phyloP scores from a whole-genome alignment of 2,329 filamentous ascomycete genomes.

The Epichloe typhina region DNA sequence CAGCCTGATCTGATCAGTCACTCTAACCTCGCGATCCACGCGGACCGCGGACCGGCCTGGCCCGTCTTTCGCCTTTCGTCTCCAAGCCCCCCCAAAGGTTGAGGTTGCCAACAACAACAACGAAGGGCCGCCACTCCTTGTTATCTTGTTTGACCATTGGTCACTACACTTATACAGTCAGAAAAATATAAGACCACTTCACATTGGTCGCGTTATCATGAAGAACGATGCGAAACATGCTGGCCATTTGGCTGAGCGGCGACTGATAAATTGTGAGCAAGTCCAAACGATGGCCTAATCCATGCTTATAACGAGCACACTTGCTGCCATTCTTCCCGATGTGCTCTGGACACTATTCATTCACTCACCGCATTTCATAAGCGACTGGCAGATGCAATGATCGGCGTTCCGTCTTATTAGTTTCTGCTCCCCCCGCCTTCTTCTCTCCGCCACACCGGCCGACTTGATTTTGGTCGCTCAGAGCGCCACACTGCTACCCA shows the following conservation, averaged over 20 bases:
- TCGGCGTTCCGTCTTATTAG: not conserved
- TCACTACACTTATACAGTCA: not conserved
- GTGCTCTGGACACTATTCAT: no score
- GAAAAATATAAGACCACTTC: no score
- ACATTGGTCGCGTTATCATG: no score
- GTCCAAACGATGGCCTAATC: no score
- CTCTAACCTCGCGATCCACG: not conserved
- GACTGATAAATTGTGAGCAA: no score
- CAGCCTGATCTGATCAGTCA: not conserved
- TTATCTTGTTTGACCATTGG: not conserved
- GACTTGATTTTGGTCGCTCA: not conserved
- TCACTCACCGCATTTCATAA: no score
- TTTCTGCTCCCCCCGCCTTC: not conserved
- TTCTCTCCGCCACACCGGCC: not conserved
- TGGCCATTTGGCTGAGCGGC: no score
- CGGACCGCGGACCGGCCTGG: not conserved
- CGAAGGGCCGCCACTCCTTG: not conserved
- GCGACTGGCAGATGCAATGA: not conserved
- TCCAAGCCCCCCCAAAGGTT: no score
- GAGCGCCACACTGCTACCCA: not conserved
- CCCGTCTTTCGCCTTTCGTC: not conserved
- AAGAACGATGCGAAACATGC: no score
- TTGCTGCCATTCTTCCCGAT: no score
- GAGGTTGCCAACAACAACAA: not conserved
- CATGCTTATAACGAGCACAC: no score